Base-by-base conservation (phyloP, 1,139 yeast genomes). In the Yamadazyma sp. region DNA sequence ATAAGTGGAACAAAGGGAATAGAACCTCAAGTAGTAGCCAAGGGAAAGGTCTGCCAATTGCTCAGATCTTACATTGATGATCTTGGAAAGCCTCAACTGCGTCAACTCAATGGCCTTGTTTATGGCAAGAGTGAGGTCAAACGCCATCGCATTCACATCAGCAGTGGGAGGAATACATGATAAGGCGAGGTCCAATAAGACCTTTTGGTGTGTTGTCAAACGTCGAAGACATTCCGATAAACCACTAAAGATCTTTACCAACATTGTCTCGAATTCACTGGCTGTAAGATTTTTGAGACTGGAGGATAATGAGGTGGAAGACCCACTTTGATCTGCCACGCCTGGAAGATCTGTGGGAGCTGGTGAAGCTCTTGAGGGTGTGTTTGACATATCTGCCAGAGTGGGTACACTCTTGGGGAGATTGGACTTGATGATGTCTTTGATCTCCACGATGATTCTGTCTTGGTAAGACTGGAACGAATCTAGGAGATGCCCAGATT, bases 61-160 rank as follows among this genome's bases (percentile, higher is more conserved):
- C 36, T 82, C 89, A 56, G 82, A 79, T 43, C 97, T 73, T 6
- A 87, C 95, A 42, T 80, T 78, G 15, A 90, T 71, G 13, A 92
- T 77, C 52, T 86, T 87, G 22, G 89, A 84, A 61, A 90, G 69
- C 42, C 97, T 71, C 3, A 78, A 67, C 53, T 90, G 96, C 2
- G 92, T 74, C 31, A 83, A 71, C 43, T 82, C 84, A 8, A 88
- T 83, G 1, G 88, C 81, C 40, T 76, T 78, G 46, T 77, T 76
- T 20, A 84, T 74, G 4, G 85, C 70, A 20, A 63, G 62, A 1
- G 86, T 73, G 15, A 84, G 79, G 56, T 85, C 94, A 41, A 85
- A 58, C n/a, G 80, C 72, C 68, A 80, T 72, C 4, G 70, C 72
- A 33, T 72, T 67, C 1, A 66, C 59, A 24, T 66, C 48, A 6